Conservation (phyloP, 129 eudicot genomes). For the Glebionis coronaria region DNA sequence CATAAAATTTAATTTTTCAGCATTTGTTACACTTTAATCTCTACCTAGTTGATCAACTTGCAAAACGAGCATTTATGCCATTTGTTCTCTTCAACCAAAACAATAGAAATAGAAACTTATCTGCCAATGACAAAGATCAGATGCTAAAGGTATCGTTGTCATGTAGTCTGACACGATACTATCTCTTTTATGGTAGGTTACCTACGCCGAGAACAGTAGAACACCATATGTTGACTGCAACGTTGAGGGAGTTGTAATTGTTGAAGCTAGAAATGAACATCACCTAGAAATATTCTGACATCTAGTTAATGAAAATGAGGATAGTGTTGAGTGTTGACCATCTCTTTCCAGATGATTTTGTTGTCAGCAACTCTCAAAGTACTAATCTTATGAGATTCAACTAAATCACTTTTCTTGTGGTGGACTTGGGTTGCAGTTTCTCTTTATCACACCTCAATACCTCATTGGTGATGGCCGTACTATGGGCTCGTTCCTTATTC, state of each 20-base stretch:
- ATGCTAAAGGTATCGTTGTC: too few species aligned
- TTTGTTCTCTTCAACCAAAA: too few species aligned
- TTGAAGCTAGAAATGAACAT: background rate
- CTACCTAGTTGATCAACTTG: too few species aligned
- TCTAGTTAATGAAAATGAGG: background rate
- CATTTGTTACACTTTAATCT: too few species aligned
- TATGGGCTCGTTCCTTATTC: background rate
- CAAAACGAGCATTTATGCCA: too few species aligned
- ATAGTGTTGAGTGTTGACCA: background rate
- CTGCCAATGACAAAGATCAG: too few species aligned
- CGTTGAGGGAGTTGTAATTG: slow-evolving; percentile 15
- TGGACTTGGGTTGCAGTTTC: background rate
- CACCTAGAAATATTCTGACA: background rate
- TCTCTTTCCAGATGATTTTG: background rate
- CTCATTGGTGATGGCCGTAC: background rate
- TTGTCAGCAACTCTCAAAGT: background rate
- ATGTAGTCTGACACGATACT: too few species aligned
- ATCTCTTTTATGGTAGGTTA: too few species aligned
- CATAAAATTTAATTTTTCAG: too few species aligned
- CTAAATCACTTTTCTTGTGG: slow-evolving; percentile 7
- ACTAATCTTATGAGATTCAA: background rate
- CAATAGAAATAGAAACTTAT: too few species aligned
- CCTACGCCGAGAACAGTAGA: too few species aligned
- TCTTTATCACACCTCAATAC: slow-evolving; percentile 7
- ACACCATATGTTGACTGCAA: too few species aligned